Evolutionary conservation across 495 filamentous ascomycete species (phyloP).

Genomic region (Cercophora sp.): DNA sequence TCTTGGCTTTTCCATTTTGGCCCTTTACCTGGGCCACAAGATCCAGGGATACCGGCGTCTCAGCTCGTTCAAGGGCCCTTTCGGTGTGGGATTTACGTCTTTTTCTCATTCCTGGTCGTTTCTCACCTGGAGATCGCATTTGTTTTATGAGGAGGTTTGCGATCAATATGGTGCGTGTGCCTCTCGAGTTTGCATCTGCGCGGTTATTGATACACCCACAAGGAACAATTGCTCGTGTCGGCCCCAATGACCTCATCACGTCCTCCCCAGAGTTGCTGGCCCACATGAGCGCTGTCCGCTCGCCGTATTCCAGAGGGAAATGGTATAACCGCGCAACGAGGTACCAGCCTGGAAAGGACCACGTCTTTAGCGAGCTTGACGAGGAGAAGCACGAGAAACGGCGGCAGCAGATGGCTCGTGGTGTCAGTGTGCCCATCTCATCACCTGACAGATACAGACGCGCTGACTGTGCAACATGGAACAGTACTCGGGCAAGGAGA

Average conservation of each 20-base stretch:
- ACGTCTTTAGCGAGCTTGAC: slow-evolving; percentile 27
- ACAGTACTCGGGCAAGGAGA: slow-evolving; percentile 45
- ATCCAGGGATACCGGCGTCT: slow-evolving; percentile 8
- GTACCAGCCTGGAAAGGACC: slow-evolving; percentile 24
- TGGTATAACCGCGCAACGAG: slow-evolving; percentile 24
- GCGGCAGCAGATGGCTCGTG: slow-evolving; percentile 28
- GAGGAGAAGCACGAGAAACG: slow-evolving; percentile 24
- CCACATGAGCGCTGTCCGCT: slow-evolving; percentile 33
- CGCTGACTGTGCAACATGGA: neutral
- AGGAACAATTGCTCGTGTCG: slow-evolving; percentile 37
- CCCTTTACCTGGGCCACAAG: slow-evolving; percentile 7
- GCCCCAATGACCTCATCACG: slow-evolving; percentile 40
- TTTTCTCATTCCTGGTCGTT: slow-evolving; percentile 8
- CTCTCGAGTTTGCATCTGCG: neutral
- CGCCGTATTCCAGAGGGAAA: slow-evolving; percentile 18
- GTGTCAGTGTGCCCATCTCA: slow-evolving; percentile 24
- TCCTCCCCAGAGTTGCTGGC: slow-evolving; percentile 32
- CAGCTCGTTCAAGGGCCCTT: slow-evolving; percentile 16
- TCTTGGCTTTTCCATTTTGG: too few species aligned
- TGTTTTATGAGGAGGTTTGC: slow-evolving; percentile 10
- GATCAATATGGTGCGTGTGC: slow-evolving; percentile 10
- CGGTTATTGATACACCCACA: neutral
- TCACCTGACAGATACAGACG: neutral
- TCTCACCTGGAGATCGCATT: slow-evolving; percentile 12
- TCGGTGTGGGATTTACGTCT: slow-evolving; percentile 11